Base-by-base conservation (phyloP, 345 rosid species). In the Populus pruinosa region DNA sequence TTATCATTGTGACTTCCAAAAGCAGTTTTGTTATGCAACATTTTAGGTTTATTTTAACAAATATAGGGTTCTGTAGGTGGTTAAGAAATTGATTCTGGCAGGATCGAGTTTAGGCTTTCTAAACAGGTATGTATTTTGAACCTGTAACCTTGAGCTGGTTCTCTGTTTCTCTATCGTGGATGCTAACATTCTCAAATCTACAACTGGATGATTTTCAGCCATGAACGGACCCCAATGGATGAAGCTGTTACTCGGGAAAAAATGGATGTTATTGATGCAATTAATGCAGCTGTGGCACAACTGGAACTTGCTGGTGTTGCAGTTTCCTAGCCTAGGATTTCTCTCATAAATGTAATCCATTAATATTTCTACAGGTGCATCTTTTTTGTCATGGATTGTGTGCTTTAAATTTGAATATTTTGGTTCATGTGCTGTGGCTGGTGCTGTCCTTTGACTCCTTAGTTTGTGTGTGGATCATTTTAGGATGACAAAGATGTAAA, bases 101-200 rank as follows among this genome's bases (percentile, higher is more conserved):
- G 97, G 99, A 82, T 98, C 97, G n/a, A 83, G 86, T 74, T 81
- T 89, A n/a, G 85, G 91, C 82, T 64, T 83, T 76, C 82, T 93
- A 77, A 96, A 91, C 81, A 88, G 93, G 99, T 93, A 59, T 44
- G 79, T 73, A 47, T 16, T 67, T 27, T 67, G 16, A 38, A 50
- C 72, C 7, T 67, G n/a, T 18, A 67, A 29, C 47, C 23, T 38
- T 38, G 36, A 65, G 69, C 16, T 65, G 14, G 17, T 31, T 35
- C 67, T 63, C 17, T 63, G 36, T 63, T 25, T 5, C 20, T 23
- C 66, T 63, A 33, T 33, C 9, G 35, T 63, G 31, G 6, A 27
- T 23, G 67, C 16, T 2, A 11, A 23, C 67, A 63, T 23, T 13
- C 35, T 27, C 67, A 4, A 63, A 63, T 63, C 36, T 69, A 8